These are phyloP conservation scores for Phaeotremella skinneri DNA, from an alignment of 768 basidiomycete species.

Conservation along the genomic window DNA sequence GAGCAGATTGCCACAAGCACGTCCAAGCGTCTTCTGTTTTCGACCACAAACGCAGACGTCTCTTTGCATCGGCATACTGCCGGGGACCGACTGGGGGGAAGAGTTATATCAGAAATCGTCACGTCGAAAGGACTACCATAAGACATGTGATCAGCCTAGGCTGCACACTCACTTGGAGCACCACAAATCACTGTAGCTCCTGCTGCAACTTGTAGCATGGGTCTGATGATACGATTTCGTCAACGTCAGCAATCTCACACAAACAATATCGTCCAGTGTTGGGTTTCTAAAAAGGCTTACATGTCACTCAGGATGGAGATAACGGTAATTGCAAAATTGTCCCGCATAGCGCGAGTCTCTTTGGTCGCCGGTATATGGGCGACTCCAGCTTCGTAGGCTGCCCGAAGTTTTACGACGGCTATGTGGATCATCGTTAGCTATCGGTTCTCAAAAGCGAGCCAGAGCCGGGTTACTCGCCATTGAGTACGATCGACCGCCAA, in stretches of 20 bases:
- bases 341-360: conserved; percentile 33
- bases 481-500: conserved; percentile 34
- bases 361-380: conserved; percentile 16
- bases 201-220: conserved; percentile 39
- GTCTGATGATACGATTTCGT: conserved; percentile 13
- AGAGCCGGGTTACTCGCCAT: conserved; percentile 24
- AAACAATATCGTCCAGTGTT: not conserved
- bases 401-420: conserved; percentile 42
- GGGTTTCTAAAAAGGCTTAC: conserved; percentile 11
- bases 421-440: not conserved
- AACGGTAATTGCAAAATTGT: conserved; percentile 37
- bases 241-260: not conserved
- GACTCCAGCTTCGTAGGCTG: conserved; percentile 30
- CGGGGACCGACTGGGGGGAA: conserved; percentile 20
- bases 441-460: not conserved
- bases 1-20: conserved; percentile 39
- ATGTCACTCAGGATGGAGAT: conserved; percentile 40
- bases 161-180: conserved; percentile 19
- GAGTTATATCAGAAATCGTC: conserved; percentile 3
- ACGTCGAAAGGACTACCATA: not conserved
- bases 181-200: conserved; percentile 34
- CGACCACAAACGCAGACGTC: conserved; percentile 33
- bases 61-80: conserved; percentile 37
- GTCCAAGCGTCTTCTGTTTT: conserved; percentile 44
- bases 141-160: not conserved